phyloP scores from a whole-genome alignment of 2,329 filamentous ascomycete genomes.

The Reticulascus tulasneorum region DNA sequence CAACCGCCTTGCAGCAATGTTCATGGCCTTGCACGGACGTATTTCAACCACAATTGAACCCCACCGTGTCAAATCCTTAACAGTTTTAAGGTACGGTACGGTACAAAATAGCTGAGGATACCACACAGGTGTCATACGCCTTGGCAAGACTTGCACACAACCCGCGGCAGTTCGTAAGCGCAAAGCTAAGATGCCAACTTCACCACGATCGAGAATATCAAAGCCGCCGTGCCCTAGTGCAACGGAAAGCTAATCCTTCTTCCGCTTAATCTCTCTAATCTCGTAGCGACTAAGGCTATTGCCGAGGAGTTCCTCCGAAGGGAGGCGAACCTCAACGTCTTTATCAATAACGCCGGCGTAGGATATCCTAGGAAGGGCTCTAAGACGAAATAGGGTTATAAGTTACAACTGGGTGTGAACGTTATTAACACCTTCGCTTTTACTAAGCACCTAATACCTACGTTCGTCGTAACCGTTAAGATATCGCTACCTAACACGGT shows the following conservation, averaged over 20 bases:
- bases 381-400: conserved; percentile 34
- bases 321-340: conserved; percentile 34
- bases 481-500: conserved; percentile 22
- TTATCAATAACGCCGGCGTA: conserved; percentile 45
- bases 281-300: conserved; percentile 37
- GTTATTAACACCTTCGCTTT: conserved; percentile 32
- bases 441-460: conserved; percentile 30
- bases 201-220: conserved; percentile 32
- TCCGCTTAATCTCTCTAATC: conserved; percentile 39
- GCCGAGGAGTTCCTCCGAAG: conserved; percentile 30
- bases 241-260: conserved; percentile 25
- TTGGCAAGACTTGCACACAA: too few species aligned
- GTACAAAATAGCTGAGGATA: too few species aligned
- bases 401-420: conserved; percentile 38
- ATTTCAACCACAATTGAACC: too few species aligned
- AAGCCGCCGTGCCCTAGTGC: conserved; percentile 16
- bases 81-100: too few species aligned
- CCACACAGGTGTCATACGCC: too few species aligned
- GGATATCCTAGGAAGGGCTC: conserved; percentile 30
- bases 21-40: too few species aligned
- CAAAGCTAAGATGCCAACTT: too few species aligned
- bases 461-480: conserved; percentile 25
- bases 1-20: too few species aligned
- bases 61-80: too few species aligned
- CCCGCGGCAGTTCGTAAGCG: too few species aligned